These are phyloP conservation scores for Trichoderma sp. DNA, from an alignment of 2,329 filamentous ascomycete species.

Conservation along the genomic window DNA sequence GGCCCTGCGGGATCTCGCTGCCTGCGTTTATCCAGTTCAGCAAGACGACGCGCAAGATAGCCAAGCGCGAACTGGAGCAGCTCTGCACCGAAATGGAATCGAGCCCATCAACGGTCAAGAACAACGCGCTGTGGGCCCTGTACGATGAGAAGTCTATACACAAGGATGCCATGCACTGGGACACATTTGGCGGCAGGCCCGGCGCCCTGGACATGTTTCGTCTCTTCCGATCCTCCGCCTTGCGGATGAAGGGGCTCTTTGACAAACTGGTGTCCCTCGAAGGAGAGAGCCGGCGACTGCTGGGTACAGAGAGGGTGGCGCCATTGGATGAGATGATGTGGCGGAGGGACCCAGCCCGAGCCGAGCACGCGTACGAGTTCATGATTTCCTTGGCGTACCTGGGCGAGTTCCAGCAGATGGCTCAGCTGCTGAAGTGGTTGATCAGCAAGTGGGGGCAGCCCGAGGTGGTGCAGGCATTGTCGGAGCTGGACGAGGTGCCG, in stretches of 20 bases:
- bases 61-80: slow-evolving; percentile 33
- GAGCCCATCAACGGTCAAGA: slow-evolving; percentile 21
- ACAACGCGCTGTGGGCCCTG: slow-evolving; percentile 20
- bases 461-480: slow-evolving; percentile 42
- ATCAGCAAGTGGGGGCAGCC: slow-evolving; percentile 48
- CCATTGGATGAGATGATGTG: slow-evolving; percentile 41
- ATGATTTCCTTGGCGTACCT: slow-evolving; percentile 64
- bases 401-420: slow-evolving; percentile 62
- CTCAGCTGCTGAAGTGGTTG: slow-evolving; percentile 62
- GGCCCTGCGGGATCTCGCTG: slow-evolving; percentile 32
- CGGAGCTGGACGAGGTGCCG: slow-evolving; percentile 41
- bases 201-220: slow-evolving; percentile 1
- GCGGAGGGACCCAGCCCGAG: slow-evolving; percentile 41
- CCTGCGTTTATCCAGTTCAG: slow-evolving; percentile 32
- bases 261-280: slow-evolving; percentile 36
- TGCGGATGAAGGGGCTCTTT: slow-evolving; percentile 37
- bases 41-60: slow-evolving; percentile 33
- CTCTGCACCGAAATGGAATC: slow-evolving; percentile 31
- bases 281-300: slow-evolving; percentile 29
- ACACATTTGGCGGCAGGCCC: neutral
- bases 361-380: slow-evolving; percentile 56
- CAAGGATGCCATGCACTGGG: slow-evolving; percentile 13
- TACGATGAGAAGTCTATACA: slow-evolving; percentile 1
- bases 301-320: slow-evolving; percentile 34
- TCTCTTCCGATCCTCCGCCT: slow-evolving; percentile 32